Percentiles rank a stretch among this genome's conserved stretches.
These are phyloP conservation scores for Candida tropicalis DNA, from an alignment of 1,139 yeast species.

Conservation along the genomic window DNA sequence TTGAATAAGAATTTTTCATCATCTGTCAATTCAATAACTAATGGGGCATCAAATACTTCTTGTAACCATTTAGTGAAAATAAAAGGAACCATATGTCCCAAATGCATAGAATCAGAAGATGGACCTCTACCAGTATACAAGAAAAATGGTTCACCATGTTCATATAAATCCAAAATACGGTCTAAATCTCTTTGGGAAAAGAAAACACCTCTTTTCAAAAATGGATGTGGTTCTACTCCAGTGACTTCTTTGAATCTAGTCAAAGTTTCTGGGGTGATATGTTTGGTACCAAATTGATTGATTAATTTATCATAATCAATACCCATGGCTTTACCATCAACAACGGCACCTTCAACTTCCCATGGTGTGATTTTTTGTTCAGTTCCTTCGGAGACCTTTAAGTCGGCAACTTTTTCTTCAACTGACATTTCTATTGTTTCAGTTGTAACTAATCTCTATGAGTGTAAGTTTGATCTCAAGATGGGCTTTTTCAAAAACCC, in stretches of 20 bases:
- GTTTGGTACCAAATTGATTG: constrained; percentile 83
- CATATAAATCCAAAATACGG: constrained; percentile 82
- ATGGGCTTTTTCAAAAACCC: constrained; percentile 1
- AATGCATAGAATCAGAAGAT: constrained; percentile 89
- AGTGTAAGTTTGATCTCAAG: not conserved
- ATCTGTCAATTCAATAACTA: constrained; percentile 93
- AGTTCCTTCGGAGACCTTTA: constrained; percentile 29
- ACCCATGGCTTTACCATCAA: constrained; percentile 84
- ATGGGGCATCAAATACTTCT: constrained; percentile 96
- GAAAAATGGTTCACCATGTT: constrained; percentile 93
- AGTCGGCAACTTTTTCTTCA: constrained; percentile 29
- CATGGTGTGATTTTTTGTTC: constrained; percentile 91
- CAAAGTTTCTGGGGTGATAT: constrained; percentile 70
- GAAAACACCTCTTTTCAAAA: constrained; percentile 87
- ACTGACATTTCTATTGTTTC: constrained; percentile 17
- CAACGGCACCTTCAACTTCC: constrained; percentile 99
- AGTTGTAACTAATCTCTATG: not conserved
- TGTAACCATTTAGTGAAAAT: constrained; percentile 97
- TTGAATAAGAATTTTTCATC: constrained; percentile 97
- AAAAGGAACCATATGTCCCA: constrained; percentile 97
- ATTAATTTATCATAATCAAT: constrained; percentile 91
- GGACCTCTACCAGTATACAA: constrained; percentile 99
- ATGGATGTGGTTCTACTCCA: constrained; percentile 92
- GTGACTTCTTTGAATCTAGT: constrained; percentile 77
- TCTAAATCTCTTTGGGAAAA: constrained; percentile 89